These are phyloP conservation scores for Trichoderma endophyticum DNA, from an alignment of 2,329 filamentous ascomycete species.

Conservation along the genomic window DNA sequence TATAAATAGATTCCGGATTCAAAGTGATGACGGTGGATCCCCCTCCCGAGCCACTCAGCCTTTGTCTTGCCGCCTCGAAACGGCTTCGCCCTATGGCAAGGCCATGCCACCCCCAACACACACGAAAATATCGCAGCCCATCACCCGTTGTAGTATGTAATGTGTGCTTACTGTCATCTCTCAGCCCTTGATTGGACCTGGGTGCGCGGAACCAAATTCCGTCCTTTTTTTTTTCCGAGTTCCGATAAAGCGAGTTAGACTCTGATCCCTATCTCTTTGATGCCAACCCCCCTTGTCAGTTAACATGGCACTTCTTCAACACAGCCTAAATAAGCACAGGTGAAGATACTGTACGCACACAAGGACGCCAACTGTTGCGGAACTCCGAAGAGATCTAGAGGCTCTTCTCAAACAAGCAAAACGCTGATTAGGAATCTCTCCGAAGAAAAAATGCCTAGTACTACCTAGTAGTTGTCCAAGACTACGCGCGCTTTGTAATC, in stretches of 20 bases:
- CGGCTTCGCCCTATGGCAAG: not conserved
- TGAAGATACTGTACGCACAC: not conserved
- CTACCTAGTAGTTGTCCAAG: no score
- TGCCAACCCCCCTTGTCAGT: not conserved
- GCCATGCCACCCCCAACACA: not conserved
- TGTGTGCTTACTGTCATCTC: not conserved
- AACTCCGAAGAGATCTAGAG: not conserved
- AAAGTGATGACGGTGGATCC: conserved; percentile 5
- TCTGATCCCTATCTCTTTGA: not conserved
- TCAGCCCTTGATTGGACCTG: not conserved
- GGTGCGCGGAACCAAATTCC: not conserved
- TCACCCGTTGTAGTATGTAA: not conserved
- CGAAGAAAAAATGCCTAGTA: not conserved
- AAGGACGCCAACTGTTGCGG: not conserved
- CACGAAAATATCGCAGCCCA: not conserved
- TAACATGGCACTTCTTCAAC: not conserved
- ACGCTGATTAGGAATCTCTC: not conserved
- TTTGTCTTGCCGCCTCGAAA: not conserved
- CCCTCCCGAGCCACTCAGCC: not conserved
- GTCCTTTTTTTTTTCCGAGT: not conserved
- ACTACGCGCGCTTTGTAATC: not conserved
- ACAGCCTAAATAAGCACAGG: not conserved
- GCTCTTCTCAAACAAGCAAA: not conserved
- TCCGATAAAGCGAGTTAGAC: not conserved
- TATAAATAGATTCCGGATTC: conserved; percentile 10